Base-by-base conservation (phyloP, 768 basidiomycete genomes). In the Pleurotus eryngii region DNA sequence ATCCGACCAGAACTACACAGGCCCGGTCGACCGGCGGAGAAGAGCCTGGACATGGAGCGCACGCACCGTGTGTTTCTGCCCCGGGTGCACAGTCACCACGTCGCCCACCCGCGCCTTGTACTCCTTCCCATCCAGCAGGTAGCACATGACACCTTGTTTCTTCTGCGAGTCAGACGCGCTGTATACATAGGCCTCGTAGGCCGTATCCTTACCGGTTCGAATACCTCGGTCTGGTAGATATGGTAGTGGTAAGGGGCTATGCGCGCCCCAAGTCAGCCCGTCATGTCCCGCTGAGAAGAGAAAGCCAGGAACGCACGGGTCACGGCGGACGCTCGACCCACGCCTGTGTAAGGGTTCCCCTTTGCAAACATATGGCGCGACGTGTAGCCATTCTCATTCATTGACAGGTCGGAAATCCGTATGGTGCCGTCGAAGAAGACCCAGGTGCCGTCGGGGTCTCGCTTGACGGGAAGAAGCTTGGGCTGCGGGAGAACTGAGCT, bases 61-160 rank as follows among this genome's bases (percentile, higher is more conserved):
- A 42, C 51, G 4, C 2, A 53, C 51, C n/a, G 51, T 53, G 26
- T 53, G 51, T 15, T 22, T 39, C 20, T 40, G 18, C 7, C 51
- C 51, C 11, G 51, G 51, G 5, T 39, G 22, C 39, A 53, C 51
- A 3, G 37, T 39, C n/a, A 53, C 38, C 8, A 37, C 24, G 15
- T 53, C 51, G 1, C 51, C 51, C 18, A 39, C 37, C 5, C 14
- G 3, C 11, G 38, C 51, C 38, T 40, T 39, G 22, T 53, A 53
- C 24, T 53, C 51, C 40, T 42, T 53, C 9, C 51, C 51, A 24
- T 53, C 51, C 37, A 53, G 24, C 37, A 53, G 14, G 51, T 53
- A 53, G 38, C 51, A 42, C 51, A 53, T 53, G n/a, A 53, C 51
- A n/a, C 51, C 51, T 11, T 37, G 51, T n/a, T 39, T 53, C 51